Evolutionary conservation across 306 rosid genomes (phyloP).

Genomic region (Vicia faba): DNA sequence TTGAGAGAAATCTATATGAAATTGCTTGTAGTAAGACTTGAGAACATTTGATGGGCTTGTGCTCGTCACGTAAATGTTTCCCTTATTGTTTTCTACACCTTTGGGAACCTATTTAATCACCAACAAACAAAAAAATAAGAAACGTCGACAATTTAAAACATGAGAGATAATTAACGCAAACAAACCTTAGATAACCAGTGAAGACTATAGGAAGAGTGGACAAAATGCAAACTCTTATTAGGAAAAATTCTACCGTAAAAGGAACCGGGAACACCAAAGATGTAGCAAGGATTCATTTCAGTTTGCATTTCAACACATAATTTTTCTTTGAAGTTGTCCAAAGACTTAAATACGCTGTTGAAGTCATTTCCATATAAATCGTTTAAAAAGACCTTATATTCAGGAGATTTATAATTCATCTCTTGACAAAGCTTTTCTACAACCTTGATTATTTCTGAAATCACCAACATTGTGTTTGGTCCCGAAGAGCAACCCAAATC

Average conservation of each 20-base stretch:
- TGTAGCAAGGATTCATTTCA: background rate
- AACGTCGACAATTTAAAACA: no score
- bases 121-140: background rate
- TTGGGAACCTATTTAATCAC: background rate
- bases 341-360: background rate
- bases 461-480: background rate
- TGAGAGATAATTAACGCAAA: background rate
- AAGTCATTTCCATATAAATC: background rate
- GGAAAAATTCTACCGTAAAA: background rate
- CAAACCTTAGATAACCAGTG: constrained; percentile 4
- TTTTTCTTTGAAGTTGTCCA: background rate
- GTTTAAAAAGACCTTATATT: background rate
- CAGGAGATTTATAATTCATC: background rate
- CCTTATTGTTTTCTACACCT: background rate
- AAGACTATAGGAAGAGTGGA: background rate
- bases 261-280: background rate
- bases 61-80: background rate
- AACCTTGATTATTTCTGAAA: background rate
- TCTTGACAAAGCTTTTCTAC: background rate
- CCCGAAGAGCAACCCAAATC: background rate
- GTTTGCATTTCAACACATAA: background rate
- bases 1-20: background rate
- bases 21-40: background rate
- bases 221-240: background rate
- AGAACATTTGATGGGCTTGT: background rate